A percentile compares a stretch with the other conserved stretches of the same genome.
phyloP scores from a whole-genome alignment of 441 rosid species.

The Geranium incanum region DNA sequence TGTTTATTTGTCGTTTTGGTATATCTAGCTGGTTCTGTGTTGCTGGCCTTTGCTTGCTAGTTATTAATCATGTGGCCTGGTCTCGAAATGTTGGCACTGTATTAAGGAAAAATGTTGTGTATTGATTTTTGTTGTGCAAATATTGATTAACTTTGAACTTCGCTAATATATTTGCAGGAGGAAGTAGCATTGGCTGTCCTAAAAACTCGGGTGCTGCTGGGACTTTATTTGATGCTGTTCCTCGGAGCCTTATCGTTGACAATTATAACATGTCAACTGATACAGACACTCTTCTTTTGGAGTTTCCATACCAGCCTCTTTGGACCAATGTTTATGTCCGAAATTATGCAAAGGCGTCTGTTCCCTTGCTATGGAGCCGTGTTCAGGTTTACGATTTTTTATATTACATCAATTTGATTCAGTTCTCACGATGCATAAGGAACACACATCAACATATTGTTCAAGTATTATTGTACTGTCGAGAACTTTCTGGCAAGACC shows the following conservation, averaged over 20 bases:
- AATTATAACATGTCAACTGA: constrained; percentile 80
- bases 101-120: constrained; percentile 3
- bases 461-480: neutral
- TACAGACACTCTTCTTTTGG: constrained; percentile 92
- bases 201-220: constrained; percentile 97
- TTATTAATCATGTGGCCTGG: neutral
- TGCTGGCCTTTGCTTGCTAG: neutral
- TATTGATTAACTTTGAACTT: constrained; percentile 15
- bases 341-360: constrained; percentile 85
- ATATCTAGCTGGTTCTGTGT: no score
- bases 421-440: constrained; percentile 1
- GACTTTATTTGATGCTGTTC: constrained; percentile 92
- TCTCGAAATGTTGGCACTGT: constrained; percentile 2
- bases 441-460: neutral
- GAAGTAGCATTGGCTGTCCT: constrained; percentile 73
- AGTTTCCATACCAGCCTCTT: constrained; percentile 88
- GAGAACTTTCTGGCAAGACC: neutral
- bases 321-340: constrained; percentile 91
- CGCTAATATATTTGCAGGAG: constrained; percentile 42
- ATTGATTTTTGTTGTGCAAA: neutral
- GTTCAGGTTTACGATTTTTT: constrained; percentile 62
- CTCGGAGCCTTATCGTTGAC: constrained; percentile 80
- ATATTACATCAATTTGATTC: neutral
- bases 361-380: constrained; percentile 98
- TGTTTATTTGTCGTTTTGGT: no score